Conservation (phyloP, 352 stramenopile genomes). For the Globisporangium radiosum region DNA sequence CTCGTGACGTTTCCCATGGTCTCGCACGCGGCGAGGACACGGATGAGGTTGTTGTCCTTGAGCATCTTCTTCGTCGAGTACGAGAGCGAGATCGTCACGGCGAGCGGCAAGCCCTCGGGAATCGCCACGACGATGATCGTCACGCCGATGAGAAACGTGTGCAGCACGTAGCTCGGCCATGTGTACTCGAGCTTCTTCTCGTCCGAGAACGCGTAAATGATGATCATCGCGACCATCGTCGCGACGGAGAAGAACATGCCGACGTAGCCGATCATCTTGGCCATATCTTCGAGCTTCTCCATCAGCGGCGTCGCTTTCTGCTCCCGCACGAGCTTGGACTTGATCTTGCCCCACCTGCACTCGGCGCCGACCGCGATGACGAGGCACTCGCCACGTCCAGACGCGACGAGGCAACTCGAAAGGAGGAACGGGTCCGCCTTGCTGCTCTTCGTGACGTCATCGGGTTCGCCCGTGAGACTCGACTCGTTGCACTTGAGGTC, state of each 20-base stretch:
- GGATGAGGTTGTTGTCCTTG: slow-evolving; percentile 97
- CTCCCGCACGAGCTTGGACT: slow-evolving; percentile 84
- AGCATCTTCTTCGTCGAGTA: slow-evolving; percentile 98
- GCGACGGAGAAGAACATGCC: slow-evolving; percentile 79
- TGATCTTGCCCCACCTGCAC: slow-evolving; percentile 88
- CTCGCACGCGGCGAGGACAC: slow-evolving; percentile 95
- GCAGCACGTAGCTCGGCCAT: slow-evolving; percentile 82
- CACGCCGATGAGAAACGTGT: slow-evolving; percentile 93
- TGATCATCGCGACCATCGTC: slow-evolving; percentile 83
- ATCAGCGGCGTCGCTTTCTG: slow-evolving; percentile 90
- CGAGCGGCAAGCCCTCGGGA: slow-evolving; percentile 90
- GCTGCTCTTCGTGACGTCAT: slow-evolving; percentile 85
- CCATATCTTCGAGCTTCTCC: slow-evolving; percentile 90
- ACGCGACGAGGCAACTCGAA: slow-evolving; percentile 79
- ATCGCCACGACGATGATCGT: slow-evolving; percentile 95
- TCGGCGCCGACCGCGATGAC: slow-evolving; percentile 79
- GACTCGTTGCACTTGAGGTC: slow-evolving; percentile 96
- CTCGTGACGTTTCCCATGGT: slow-evolving; percentile 98
- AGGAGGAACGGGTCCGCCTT: slow-evolving; percentile 80
- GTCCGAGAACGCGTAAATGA: slow-evolving; percentile 67
- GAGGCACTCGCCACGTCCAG: slow-evolving; percentile 65
- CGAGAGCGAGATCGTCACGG: slow-evolving; percentile 93
- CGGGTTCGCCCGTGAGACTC: slow-evolving; percentile 93
- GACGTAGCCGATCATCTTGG: slow-evolving; percentile 86
- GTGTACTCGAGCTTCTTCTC: slow-evolving; percentile 53